These are phyloP conservation scores for Periconia sp. DNA, from an alignment of 2,329 filamentous ascomycete species.

Conservation along the genomic window DNA sequence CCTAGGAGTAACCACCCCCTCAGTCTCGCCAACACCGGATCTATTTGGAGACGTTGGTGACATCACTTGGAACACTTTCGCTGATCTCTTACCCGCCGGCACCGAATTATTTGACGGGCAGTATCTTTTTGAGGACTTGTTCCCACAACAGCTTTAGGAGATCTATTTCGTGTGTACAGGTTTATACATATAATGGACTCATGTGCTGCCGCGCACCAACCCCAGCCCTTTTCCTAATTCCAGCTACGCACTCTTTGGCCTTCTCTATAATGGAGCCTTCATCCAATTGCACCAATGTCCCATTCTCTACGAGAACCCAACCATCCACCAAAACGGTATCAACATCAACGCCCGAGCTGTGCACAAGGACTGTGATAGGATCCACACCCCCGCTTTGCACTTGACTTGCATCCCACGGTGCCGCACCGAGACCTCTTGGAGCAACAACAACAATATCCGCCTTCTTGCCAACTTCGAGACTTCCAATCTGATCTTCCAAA, in stretches of 20 bases:
- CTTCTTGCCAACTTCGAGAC: constrained; percentile 46
- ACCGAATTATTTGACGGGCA: constrained; percentile 12
- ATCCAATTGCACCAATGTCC: constrained; percentile 14
- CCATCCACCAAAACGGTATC: constrained; percentile 23
- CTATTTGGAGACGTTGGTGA: neutral
- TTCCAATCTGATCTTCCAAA: constrained; percentile 43
- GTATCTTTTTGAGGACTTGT: constrained; percentile 12
- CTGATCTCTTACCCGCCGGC: constrained; percentile 8
- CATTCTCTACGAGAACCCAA: constrained; percentile 11
- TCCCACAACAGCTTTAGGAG: neutral
- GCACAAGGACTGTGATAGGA: constrained; percentile 37
- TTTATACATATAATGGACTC: constrained; percentile 13
- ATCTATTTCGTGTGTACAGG: neutral
- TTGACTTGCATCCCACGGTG: constrained; percentile 43
- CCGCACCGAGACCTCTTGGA: constrained; percentile 34
- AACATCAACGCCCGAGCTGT: constrained; percentile 17
- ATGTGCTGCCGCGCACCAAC: constrained; percentile 32
- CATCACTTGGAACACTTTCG: constrained; percentile 1
- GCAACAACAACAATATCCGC: constrained; percentile 44
- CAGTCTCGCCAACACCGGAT: neutral
- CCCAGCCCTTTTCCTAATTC: constrained; percentile 16
- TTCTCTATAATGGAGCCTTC: constrained; percentile 9
- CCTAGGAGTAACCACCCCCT: neutral
- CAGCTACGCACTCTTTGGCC: constrained; percentile 12
- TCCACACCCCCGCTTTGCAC: constrained; percentile 32